Percentiles rank a stretch among this genome's conserved stretches.
phyloP scores from a whole-genome alignment of 2,329 filamentous ascomycete species.

The Proliferodiscus dingleyae region DNA sequence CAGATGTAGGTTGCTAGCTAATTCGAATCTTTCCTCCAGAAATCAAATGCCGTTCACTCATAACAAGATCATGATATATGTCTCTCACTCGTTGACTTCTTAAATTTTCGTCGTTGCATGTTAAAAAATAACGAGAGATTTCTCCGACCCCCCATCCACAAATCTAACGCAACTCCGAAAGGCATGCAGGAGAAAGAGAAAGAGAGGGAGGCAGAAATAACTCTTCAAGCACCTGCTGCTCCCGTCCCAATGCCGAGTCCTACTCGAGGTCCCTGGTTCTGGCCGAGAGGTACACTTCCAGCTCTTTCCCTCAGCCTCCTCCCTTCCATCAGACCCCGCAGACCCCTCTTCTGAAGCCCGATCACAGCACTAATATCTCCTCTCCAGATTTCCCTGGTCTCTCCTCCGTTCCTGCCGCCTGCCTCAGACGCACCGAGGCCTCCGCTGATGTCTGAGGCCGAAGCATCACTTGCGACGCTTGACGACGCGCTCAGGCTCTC shows the following conservation, averaged over 20 bases:
- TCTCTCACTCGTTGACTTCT: no score
- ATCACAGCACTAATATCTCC: slow-evolving; percentile 85
- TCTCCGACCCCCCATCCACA: no score
- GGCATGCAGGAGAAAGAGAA: not conserved
- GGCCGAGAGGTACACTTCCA: slow-evolving; percentile 33
- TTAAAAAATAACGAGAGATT: no score
- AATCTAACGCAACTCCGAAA: not conserved
- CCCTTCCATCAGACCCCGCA: slow-evolving; percentile 92
- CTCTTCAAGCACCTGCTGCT: not conserved
- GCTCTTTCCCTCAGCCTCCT: slow-evolving; percentile 74
- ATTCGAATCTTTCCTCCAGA: no score
- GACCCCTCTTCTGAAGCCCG: slow-evolving; percentile 86
- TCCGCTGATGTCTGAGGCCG: slow-evolving; percentile 24
- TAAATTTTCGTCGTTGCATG: no score
- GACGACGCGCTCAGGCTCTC: slow-evolving; percentile 29
- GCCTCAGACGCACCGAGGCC: slow-evolving; percentile 35
- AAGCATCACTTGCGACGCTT: slow-evolving; percentile 26
- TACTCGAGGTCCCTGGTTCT: slow-evolving; percentile 35
- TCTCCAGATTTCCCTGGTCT: slow-evolving; percentile 66
- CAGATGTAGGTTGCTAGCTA: no score
- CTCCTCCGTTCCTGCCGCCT: slow-evolving; percentile 34
- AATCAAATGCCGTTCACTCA: no score
- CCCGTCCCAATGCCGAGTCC: slow-evolving; percentile 47
- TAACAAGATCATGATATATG: no score
- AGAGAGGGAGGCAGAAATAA: no score